Conservation (phyloP, 495 filamentous ascomycete species). For the Annulohypoxylon nitens region DNA sequence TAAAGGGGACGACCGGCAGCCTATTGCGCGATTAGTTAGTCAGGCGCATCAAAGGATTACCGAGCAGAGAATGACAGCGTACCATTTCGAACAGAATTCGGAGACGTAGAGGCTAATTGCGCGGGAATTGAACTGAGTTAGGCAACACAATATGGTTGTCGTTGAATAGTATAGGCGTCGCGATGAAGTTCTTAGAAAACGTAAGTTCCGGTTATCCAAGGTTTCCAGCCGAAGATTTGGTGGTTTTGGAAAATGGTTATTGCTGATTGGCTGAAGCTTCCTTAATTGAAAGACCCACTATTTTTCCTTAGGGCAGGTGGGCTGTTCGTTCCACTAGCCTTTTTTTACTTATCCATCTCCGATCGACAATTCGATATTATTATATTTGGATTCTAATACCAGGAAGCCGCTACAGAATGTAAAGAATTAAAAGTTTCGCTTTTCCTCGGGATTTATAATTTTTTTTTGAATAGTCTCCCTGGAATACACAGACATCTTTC, state of each 20-base stretch:
- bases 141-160: slow-evolving; percentile 6
- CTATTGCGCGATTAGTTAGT: slow-evolving; percentile 54
- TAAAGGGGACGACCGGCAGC: slow-evolving; percentile 71
- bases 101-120: slow-evolving; percentile 8
- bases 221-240: slow-evolving; percentile 38
- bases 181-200: slow-evolving; percentile 26
- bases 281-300: slow-evolving; percentile 23
- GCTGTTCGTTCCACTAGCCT: slow-evolving; percentile 21
- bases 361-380: neutral
- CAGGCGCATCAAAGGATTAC: neutral
- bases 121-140: neutral
- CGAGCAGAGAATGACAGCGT: slow-evolving; percentile 22
- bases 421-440: neutral
- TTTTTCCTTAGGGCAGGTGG: slow-evolving; percentile 24
- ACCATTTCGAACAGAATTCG: slow-evolving; percentile 54
- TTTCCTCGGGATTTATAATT: neutral
- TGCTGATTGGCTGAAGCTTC: slow-evolving; percentile 60
- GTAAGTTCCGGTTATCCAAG: slow-evolving; percentile 34
- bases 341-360: neutral
- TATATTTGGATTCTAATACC: neutral
- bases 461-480: neutral
- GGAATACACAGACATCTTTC: neutral
- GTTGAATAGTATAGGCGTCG: slow-evolving; percentile 20
- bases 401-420: neutral
- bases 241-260: slow-evolving; percentile 42